Conservation (phyloP, 495 filamentous ascomycete species). For the Hypoxylon rickii region DNA sequence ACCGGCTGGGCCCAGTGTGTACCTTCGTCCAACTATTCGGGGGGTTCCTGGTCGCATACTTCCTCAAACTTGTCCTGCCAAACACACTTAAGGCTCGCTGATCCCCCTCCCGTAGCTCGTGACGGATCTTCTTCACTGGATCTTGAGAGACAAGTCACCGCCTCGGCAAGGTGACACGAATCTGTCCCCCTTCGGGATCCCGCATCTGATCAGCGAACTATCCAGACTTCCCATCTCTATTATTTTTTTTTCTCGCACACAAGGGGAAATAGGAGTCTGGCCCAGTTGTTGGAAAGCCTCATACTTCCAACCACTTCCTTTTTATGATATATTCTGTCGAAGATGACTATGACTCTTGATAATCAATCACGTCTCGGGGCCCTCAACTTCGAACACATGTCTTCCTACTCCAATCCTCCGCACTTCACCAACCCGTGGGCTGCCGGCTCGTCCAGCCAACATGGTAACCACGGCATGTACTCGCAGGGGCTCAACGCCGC, state of each 20-base stretch:
- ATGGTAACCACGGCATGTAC: slow-evolving; percentile 61
- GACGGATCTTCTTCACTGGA: slow-evolving; percentile 49
- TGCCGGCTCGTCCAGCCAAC: slow-evolving; percentile 60
- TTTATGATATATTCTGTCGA: slow-evolving; percentile 37
- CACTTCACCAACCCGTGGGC: slow-evolving; percentile 96
- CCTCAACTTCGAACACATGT: slow-evolving; percentile 78
- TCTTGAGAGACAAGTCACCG: slow-evolving; percentile 41
- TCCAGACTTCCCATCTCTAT: slow-evolving; percentile 33
- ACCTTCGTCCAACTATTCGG: slow-evolving; percentile 37
- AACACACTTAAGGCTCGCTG: slow-evolving; percentile 77
- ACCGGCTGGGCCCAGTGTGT: slow-evolving; percentile 44
- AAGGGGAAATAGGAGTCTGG: slow-evolving; percentile 18
- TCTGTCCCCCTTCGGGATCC: slow-evolving; percentile 49
- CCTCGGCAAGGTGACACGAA: slow-evolving; percentile 44
- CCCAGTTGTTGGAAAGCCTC: slow-evolving; percentile 38
- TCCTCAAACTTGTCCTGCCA: slow-evolving; percentile 40
- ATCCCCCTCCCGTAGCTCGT: slow-evolving; percentile 64
- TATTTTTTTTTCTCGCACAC: slow-evolving; percentile 24
- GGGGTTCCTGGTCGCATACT: slow-evolving; percentile 45
- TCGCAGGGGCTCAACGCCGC: slow-evolving; percentile 56
- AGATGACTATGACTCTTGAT: slow-evolving; percentile 88
- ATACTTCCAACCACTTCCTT: slow-evolving; percentile 30
- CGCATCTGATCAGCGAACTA: slow-evolving; percentile 57
- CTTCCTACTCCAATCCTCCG: slow-evolving; percentile 64
- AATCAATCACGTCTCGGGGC: slow-evolving; percentile 82